Percentiles rank a stretch among this genome's conserved stretches.
Evolutionary conservation across 1,139 yeast species (phyloP).

Genomic region (Eremothecium coryli): DNA sequence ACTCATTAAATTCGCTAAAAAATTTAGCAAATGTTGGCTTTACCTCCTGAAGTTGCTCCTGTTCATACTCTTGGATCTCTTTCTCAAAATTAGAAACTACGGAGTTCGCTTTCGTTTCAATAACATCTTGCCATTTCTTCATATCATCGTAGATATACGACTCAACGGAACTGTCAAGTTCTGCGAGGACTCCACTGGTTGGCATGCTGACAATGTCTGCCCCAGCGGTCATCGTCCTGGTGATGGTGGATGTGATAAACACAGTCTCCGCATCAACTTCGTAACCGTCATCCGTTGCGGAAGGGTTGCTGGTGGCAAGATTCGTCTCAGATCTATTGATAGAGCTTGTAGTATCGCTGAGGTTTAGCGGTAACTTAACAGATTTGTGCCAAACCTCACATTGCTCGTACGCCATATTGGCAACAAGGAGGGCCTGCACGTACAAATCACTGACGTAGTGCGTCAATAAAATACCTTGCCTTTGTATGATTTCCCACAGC

Average conservation of each 20-base stretch:
- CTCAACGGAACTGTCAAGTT: conserved; percentile 13
- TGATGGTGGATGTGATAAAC: conserved; percentile 15
- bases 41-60: conserved; percentile 31
- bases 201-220: conserved; percentile 9
- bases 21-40: conserved; percentile 35
- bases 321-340: neutral
- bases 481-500: no score
- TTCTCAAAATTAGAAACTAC: conserved; percentile 18
- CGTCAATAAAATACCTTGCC: no score
- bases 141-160: conserved; percentile 16
- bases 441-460: no score
- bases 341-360: neutral
- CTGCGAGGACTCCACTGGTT: conserved; percentile 3
- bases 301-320: no score
- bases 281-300: neutral
- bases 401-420: no score
- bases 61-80: conserved; percentile 32
- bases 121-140: conserved; percentile 16
- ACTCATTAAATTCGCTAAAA: conserved; percentile 38
- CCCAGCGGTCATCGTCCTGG: conserved; percentile 11
- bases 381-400: no score
- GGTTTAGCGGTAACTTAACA: no score
- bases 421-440: no score
- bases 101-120: conserved; percentile 16
- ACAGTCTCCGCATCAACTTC: neutral